Percentiles rank a stretch among this genome's conserved stretches.
phyloP scores from a whole-genome alignment of 2,329 filamentous ascomycete genomes.

The Periconia sp. region DNA sequence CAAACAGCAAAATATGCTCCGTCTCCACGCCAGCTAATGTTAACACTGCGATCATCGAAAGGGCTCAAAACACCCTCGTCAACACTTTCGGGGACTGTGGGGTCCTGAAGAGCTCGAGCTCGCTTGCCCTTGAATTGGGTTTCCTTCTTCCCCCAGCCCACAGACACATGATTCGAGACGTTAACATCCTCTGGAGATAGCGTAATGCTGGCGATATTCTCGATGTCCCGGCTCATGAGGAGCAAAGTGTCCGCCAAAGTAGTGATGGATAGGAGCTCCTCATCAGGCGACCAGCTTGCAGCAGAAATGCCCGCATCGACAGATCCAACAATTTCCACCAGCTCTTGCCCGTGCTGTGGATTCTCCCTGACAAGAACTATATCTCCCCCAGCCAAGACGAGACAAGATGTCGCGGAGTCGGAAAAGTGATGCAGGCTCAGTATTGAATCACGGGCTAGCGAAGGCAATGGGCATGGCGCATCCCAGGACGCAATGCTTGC shows the following conservation, averaged over 20 bases:
- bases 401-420: slow-evolving; percentile 76
- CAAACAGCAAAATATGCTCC: slow-evolving; percentile 90
- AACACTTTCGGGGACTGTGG: slow-evolving; percentile 90
- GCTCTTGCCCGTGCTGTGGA: slow-evolving; percentile 68
- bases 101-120: slow-evolving; percentile 85
- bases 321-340: slow-evolving; percentile 93
- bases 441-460: slow-evolving; percentile 76
- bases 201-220: slow-evolving; percentile 76
- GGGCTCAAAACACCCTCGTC: slow-evolving; percentile 80
- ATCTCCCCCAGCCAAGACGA: slow-evolving; percentile 89
- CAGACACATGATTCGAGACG: slow-evolving; percentile 90
- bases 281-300: slow-evolving; percentile 92
- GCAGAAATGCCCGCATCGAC: slow-evolving; percentile 91
- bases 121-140: slow-evolving; percentile 96
- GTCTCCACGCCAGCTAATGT: slow-evolving; percentile 92
- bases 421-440: slow-evolving; percentile 84
- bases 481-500: slow-evolving; percentile 82
- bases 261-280: slow-evolving; percentile 83
- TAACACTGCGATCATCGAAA: slow-evolving; percentile 73
- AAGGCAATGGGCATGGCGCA: slow-evolving; percentile 78
- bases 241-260: slow-evolving; percentile 81
- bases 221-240: slow-evolving; percentile 92
- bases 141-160: slow-evolving; percentile 98
- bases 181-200: slow-evolving; percentile 80
- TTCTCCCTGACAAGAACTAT: slow-evolving; percentile 84